Percentiles rank a stretch among this genome's conserved stretches.
Conservation (phyloP, 768 basidiomycete genomes). For the Zangia roseola region DNA sequence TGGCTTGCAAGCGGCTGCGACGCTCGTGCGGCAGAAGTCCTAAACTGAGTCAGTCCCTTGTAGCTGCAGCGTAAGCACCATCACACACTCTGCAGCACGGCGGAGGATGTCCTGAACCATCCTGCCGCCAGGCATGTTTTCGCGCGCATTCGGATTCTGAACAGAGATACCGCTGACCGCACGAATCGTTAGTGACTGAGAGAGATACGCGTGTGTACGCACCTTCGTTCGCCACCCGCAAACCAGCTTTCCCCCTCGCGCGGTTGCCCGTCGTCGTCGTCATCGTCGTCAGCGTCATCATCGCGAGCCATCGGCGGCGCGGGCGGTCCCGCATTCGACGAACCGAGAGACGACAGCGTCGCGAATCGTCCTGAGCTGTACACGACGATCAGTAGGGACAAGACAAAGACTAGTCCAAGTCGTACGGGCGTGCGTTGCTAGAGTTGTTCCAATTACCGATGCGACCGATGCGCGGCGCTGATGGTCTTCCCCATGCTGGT, state of each 20-base stretch:
- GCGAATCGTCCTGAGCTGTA: constrained; percentile 32
- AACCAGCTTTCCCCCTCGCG: constrained; percentile 69
- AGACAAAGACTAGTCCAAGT: neutral
- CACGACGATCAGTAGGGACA: neutral
- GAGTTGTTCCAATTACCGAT: constrained; percentile 47
- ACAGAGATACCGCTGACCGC: constrained; percentile 76
- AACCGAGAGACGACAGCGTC: constrained; percentile 35
- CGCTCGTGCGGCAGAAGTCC: constrained; percentile 19
- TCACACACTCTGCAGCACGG: constrained; percentile 74
- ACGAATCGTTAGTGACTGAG: neutral
- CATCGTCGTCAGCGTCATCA: constrained; percentile 42
- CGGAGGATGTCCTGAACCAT: constrained; percentile 72
- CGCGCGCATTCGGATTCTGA: constrained; percentile 69
- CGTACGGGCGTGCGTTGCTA: constrained; percentile 26
- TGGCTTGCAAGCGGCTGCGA: constrained; percentile 13
- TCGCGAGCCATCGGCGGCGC: constrained; percentile 18
- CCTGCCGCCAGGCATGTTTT: constrained; percentile 49
- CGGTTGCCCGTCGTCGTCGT: constrained; percentile 44
- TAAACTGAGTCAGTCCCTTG: constrained; percentile 5
- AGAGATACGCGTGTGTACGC: neutral
- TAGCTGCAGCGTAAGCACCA: neutral
- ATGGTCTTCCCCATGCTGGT: constrained; percentile 41
- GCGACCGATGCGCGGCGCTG: constrained; percentile 47
- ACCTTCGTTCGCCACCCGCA: constrained; percentile 96
- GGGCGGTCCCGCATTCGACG: constrained; percentile 16